Evolutionary conservation across 1,284 basidiomycete species (phyloP).

Genomic region (Ustilago vetiveriae): DNA sequence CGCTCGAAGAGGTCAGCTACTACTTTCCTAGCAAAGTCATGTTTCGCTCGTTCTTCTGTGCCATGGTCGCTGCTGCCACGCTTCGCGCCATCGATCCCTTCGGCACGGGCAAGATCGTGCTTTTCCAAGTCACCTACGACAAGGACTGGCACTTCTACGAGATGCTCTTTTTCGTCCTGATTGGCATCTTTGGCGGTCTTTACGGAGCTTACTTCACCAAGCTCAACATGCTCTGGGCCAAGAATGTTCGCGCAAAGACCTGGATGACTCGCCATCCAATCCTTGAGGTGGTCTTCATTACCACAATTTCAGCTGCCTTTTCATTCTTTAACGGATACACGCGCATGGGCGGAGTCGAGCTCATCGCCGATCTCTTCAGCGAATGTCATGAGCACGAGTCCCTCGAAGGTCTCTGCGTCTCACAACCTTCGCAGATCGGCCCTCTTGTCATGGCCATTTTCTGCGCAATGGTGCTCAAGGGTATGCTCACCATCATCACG

Average conservation of each 20-base stretch:
- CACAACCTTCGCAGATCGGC: slow-evolving; percentile 74
- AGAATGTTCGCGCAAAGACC: slow-evolving; percentile 57
- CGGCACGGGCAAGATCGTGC: slow-evolving; percentile 71
- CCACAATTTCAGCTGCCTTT: slow-evolving; percentile 70
- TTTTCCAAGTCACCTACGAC: slow-evolving; percentile 85
- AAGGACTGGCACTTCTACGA: slow-evolving; percentile 91
- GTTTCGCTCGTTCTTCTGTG: slow-evolving; percentile 62
- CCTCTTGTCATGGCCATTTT: slow-evolving; percentile 77
- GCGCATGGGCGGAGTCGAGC: slow-evolving; percentile 92
- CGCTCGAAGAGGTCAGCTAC: slow-evolving; percentile 69
- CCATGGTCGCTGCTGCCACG: slow-evolving; percentile 63
- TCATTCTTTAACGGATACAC: slow-evolving; percentile 91
- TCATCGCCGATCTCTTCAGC: slow-evolving; percentile 73
- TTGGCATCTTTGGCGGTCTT: slow-evolving; percentile 79
- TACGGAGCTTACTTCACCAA: slow-evolving; percentile 95
- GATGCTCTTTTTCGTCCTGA: slow-evolving; percentile 78
- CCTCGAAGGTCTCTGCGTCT: slow-evolving; percentile 78
- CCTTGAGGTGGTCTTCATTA: slow-evolving; percentile 82
- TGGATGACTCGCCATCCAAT: slow-evolving; percentile 75
- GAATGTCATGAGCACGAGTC: slow-evolving; percentile 71
- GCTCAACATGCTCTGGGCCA: slow-evolving; percentile 81
- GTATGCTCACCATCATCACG: slow-evolving; percentile 86
- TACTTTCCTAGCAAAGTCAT: slow-evolving; percentile 68
- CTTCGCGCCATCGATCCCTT: slow-evolving; percentile 86
- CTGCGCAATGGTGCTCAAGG: slow-evolving; percentile 70